Conservation (phyloP, 1,139 yeast species). For the Eremothecium sinecaudum region DNA sequence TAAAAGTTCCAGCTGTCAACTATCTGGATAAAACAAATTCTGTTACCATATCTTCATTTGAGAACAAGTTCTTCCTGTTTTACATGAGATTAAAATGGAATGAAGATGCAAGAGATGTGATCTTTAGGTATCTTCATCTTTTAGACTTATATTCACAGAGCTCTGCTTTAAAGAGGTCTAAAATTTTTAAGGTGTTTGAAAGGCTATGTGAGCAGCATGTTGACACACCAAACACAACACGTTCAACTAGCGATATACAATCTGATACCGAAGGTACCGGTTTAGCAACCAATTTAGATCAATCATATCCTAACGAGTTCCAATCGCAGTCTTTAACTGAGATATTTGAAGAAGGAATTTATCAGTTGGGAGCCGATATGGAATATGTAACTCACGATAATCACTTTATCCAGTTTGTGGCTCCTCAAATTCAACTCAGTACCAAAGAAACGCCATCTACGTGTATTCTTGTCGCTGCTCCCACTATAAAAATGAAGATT, state of each 20-base stretch:
- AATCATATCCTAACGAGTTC: neutral
- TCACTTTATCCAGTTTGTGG: conserved; percentile 58
- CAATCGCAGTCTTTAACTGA: conserved; percentile 23
- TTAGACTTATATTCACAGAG: conserved; percentile 25
- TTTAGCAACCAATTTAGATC: neutral
- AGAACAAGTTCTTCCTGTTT: conserved; percentile 72
- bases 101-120: conserved; percentile 51
- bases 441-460: conserved; percentile 55
- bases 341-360: conserved; percentile 46
- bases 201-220: conserved; percentile 16
- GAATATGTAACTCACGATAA: conserved; percentile 48
- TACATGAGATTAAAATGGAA: conserved; percentile 76
- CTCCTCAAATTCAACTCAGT: conserved; percentile 82
- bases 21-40: conserved; percentile 21
- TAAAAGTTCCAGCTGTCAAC: neutral
- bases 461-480: conserved; percentile 61
- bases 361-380: conserved; percentile 32
- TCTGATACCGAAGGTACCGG: neutral
- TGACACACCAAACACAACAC: neutral
- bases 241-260: neutral
- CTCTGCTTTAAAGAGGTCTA: conserved; percentile 24
- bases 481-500: conserved; percentile 60
- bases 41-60: conserved; percentile 34
- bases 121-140: conserved; percentile 50
- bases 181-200: conserved; percentile 20